These are phyloP conservation scores for Lecanosticta acicola DNA, from an alignment of 2,329 filamentous ascomycete genomes.

Conservation along the genomic window DNA sequence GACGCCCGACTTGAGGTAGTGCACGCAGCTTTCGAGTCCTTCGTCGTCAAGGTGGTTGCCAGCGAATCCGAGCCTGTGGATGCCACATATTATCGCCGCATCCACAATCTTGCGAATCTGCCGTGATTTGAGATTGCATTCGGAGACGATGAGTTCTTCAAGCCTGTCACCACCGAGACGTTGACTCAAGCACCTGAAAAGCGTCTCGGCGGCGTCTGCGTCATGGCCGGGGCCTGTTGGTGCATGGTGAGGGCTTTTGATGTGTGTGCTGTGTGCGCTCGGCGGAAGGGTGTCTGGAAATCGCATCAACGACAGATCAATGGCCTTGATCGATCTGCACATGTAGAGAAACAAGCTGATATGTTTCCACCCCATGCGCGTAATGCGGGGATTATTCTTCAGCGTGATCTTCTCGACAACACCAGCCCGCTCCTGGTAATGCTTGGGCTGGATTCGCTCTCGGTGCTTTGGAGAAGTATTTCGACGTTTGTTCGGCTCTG, in stretches of 20 bases:
- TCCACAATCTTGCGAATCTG: slow-evolving; percentile 75
- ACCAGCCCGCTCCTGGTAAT: slow-evolving; percentile 51
- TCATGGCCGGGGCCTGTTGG: slow-evolving; percentile 27
- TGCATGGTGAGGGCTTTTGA: slow-evolving; percentile 19
- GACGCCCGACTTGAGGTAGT: slow-evolving; percentile 67
- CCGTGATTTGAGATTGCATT: slow-evolving; percentile 65
- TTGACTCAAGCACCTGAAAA: slow-evolving; percentile 70
- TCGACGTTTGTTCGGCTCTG: slow-evolving; percentile 40
- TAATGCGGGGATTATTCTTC: slow-evolving; percentile 83
- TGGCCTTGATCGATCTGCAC: slow-evolving; percentile 74
- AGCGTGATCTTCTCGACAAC: slow-evolving; percentile 81
- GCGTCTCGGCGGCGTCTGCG: slow-evolving; percentile 56
- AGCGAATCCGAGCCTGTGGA: slow-evolving; percentile 74
- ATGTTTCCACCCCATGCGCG: slow-evolving; percentile 83
- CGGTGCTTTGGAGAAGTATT: slow-evolving; percentile 26
- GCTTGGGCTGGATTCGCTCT: slow-evolving; percentile 17
- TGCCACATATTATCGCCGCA: slow-evolving; percentile 69
- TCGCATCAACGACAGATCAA: slow-evolving; percentile 79
- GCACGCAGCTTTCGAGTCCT: slow-evolving; percentile 68
- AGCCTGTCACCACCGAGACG: slow-evolving; percentile 69
- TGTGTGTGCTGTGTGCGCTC: slow-evolving; percentile 17
- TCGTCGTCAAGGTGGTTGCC: slow-evolving; percentile 71
- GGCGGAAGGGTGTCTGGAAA: slow-evolving; percentile 54
- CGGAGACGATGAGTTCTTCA: slow-evolving; percentile 76
- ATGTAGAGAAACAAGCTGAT: slow-evolving; percentile 86